Evolutionary conservation across 208 protist species (phyloP).

Genomic region (Phytomonas sp.): DNA sequence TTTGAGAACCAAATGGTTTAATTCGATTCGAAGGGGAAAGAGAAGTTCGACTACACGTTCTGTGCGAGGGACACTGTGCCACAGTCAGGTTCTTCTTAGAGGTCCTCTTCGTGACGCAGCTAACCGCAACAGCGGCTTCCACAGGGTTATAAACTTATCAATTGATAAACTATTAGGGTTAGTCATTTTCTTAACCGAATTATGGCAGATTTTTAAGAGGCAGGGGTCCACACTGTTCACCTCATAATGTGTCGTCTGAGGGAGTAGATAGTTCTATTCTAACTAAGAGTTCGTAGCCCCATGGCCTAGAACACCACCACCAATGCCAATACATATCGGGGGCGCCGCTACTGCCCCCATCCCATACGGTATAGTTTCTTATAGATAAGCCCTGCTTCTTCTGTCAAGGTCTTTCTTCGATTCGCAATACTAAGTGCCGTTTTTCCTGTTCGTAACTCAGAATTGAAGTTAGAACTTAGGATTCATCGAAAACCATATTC

Average conservation of each 20-base stretch:
- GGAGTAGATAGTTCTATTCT: not conserved
- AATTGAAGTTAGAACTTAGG: not conserved
- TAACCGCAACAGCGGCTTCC: conserved; percentile 24
- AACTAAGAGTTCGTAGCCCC: not conserved
- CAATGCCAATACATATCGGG: not conserved
- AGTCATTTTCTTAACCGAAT: conserved; percentile 82
- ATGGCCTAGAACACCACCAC: not conserved
- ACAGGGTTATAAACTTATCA: conserved; percentile 56
- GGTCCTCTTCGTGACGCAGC: not conserved
- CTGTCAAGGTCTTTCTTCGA: not conserved
- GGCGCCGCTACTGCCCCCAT: not conserved
- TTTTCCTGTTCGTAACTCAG: not conserved
- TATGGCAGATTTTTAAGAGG: conserved; percentile 10
- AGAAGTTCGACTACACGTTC: not conserved
- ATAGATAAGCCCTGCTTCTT: not conserved
- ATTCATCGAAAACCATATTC: not conserved
- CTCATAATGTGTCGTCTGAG: not conserved
- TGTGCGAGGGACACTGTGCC: not conserved
- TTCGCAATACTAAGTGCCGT: not conserved
- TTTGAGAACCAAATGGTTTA: not conserved
- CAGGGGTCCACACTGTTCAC: not conserved
- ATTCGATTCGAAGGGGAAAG: not conserved
- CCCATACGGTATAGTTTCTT: not conserved
- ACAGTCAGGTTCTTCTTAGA: not conserved
- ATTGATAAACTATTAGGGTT: conserved; percentile 66